Evolutionary conservation across 768 basidiomycete species (phyloP), one percentile per base, ranked within the genome.

Genomic region (Trichaptum fuscoviolaceum): DNA sequence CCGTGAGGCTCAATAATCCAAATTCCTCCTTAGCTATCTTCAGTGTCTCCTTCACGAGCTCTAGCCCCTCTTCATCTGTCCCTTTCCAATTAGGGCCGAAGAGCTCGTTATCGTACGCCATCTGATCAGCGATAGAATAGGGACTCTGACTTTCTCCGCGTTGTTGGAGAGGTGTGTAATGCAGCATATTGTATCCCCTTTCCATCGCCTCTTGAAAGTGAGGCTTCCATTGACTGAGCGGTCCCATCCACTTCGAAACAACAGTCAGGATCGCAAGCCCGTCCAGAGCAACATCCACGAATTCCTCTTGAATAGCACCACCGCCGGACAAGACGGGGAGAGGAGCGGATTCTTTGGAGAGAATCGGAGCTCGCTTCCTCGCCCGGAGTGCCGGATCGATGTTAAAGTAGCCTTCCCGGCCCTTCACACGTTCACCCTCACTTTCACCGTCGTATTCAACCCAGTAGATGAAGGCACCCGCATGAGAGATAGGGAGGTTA

Each of bases 211-310:
- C 94, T 62, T 84, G 82, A 70, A 97, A 92, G 74, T 93, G 87
- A 2, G 83, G 81, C 58, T 78, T 81, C 97, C 97, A 99, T 34
- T 88, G 81, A 12, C 80, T 76, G 36, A 93, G 77, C 0, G 90
- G 84, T 1, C 96, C 96, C 93, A 98, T 97, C 97, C 97, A 99
- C 76, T 99, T 99, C 1, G 95, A 96, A 59, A 99, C 88, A 52
- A 96, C 83, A 5, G 93, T 95, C 65, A 99, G 80, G 72, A 99
- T 89, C 35, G 91, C 86, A 8, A 99, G 83, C 18, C 92, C 95
- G 74, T 97, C 91, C 58, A 98, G 83, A 1, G 95, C 91, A 20
- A 99, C 80, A 70, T 91, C 83, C 69, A 91, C 81, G 62, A 79
- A 75, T 63, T 86, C 79, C 8, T 83, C 75, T 60, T 80, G 72